Base-by-base conservation (phyloP, 2,329 filamentous ascomycete species). In the Plenodomus tracheiphilus region DNA sequence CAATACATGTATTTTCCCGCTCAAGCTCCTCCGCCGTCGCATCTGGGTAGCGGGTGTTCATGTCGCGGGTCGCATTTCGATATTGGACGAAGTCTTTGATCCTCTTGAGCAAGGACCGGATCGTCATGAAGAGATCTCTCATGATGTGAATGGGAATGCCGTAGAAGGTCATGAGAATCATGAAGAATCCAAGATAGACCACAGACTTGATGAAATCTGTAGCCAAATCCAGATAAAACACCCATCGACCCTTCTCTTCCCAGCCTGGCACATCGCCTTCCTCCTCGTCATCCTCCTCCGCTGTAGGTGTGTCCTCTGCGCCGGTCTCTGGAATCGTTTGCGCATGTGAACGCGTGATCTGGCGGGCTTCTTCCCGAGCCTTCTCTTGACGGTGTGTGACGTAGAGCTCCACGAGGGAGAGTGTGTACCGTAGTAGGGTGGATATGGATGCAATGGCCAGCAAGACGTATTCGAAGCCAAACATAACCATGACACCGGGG, bases 401-500 rank as follows among this genome's bases (percentile, higher is more conserved):
- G 40, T 81, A 82, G 39, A 88, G 83, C 71, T 99, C 94, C 8
- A 86, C 78, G 37, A 97, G 74, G 3, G 88, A 89, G 42, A 97
- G 81, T 17, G 82, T 72, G 72, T 99, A 99, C 51, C 92, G 85
- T 46, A 85, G 79, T 2, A 84, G 81, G 0, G 91, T 96, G 40
- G 93, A 91, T 43, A 85, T 79, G 1, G 93, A 96, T 43, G 86
- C 86, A 9, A 95, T 87, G 2, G 85, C 81, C 51, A 97, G 77
- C 37, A 99, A 86, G 32, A 93, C 92, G 68, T 97, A 97, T 72
- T 99, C 94, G 63, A 99, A 99, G 5, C 95, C 85, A 66, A 99
- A 99, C 91, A 99, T 97, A 55, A 99, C 91, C 91, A 97, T 99
- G 89, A 99, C 97, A 50, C 95, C 94, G 0, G 93, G 91, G n/a